These are phyloP conservation scores for Halenospora varia DNA, from an alignment of 495 filamentous ascomycete genomes.

Conservation along the genomic window DNA sequence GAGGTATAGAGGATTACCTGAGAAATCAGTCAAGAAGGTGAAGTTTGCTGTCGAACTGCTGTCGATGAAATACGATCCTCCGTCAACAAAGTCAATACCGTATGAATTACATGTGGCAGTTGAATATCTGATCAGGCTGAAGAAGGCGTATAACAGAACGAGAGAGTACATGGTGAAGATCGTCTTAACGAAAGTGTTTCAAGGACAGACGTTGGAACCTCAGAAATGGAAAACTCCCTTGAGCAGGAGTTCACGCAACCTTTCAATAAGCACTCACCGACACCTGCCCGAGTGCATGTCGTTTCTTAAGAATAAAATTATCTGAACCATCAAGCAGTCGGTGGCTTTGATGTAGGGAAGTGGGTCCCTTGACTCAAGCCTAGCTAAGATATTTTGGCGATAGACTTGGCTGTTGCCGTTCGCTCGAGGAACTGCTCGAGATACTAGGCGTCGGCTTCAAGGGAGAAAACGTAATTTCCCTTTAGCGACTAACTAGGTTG, in stretches of 20 bases:
- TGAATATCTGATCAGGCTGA: background rate
- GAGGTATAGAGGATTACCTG: background rate
- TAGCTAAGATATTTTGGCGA: no score
- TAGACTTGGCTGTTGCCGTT: no score
- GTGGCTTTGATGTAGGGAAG: no score
- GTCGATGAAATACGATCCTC: slow-evolving; percentile 31
- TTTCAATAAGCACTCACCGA: background rate
- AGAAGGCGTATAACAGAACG: background rate
- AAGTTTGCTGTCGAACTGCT: slow-evolving; percentile 24
- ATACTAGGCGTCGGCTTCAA: no score
- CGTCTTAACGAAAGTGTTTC: background rate
- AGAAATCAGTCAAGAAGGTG: slow-evolving; percentile 17
- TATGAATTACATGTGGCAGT: slow-evolving; percentile 1
- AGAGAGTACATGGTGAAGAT: background rate
- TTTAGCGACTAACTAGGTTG: no score
- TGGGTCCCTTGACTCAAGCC: no score
- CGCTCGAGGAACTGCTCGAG: no score
- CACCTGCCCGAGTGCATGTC: background rate
- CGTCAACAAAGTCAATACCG: slow-evolving; percentile 31
- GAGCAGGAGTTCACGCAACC: no score
- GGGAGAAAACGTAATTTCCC: no score
- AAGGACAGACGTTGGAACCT: background rate
- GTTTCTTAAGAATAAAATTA: no score
- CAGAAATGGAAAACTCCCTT: background rate
- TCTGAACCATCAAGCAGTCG: no score